These are phyloP conservation scores for Caloboletus firmus DNA, from an alignment of 1,284 basidiomycete genomes.

Conservation along the genomic window DNA sequence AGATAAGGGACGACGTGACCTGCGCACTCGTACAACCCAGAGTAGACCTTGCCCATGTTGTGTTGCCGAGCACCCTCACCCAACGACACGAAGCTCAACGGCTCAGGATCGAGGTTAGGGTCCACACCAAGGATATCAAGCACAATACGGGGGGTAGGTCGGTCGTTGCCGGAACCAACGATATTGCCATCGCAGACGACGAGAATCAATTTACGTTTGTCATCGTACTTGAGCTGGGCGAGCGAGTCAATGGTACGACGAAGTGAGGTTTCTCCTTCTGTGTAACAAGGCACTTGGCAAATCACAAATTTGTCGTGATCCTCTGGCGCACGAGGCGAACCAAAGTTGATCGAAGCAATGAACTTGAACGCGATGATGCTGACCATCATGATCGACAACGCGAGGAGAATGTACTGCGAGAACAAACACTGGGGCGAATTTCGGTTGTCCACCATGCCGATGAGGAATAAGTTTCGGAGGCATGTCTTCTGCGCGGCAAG, in stretches of 20 bases:
- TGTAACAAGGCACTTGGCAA: constrained; percentile 98
- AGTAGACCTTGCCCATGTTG: constrained; percentile 99
- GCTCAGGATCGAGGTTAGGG: constrained; percentile 91
- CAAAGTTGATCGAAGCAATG: constrained; percentile 90
- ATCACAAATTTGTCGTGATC: constrained; percentile 99
- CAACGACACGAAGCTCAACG: constrained; percentile 89
- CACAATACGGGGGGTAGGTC: constrained; percentile 90
- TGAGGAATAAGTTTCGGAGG: constrained; percentile 88
- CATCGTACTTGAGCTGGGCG: constrained; percentile 93
- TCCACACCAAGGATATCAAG: constrained; percentile 96
- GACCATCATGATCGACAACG: constrained; percentile 88
- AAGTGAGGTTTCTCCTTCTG: constrained; percentile 89
- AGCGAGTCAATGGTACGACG: constrained; percentile 92
- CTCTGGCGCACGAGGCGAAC: constrained; percentile 81
- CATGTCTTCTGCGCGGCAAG: constrained; percentile 82
- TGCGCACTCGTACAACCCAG: constrained; percentile 89
- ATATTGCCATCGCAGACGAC: constrained; percentile 99
- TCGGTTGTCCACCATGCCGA: constrained; percentile 91
- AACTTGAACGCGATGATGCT: constrained; percentile 96
- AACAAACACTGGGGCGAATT: constrained; percentile 71
- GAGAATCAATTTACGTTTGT: constrained; percentile 94
- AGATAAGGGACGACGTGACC: constrained; percentile 97
- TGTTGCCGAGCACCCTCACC: constrained; percentile 96
- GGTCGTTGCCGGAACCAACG: constrained; percentile 92
- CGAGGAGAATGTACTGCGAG: constrained; percentile 64